Evolutionary conservation across 2,329 filamentous ascomycete genomes (phyloP).

Genomic region (Stemphylium vesicarium): DNA sequence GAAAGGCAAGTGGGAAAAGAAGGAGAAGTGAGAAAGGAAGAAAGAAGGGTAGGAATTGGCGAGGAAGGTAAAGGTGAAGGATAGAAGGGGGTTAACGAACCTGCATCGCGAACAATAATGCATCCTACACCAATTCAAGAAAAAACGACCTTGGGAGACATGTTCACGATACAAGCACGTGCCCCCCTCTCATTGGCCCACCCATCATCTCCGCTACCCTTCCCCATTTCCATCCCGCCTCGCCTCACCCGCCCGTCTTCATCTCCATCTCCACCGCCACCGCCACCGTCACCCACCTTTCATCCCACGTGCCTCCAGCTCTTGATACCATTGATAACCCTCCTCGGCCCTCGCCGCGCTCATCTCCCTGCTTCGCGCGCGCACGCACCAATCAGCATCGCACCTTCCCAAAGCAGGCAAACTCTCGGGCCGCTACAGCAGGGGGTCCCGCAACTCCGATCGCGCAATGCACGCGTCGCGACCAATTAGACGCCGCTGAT

Average conservation of each 20-base stretch:
- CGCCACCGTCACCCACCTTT: neutral
- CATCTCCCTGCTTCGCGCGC: neutral
- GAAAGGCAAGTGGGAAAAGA: too few species aligned
- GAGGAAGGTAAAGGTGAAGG: too few species aligned
- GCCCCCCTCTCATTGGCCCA: too few species aligned
- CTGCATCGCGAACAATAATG: too few species aligned
- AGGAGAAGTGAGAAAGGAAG: too few species aligned
- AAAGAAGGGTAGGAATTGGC: too few species aligned
- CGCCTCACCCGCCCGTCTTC: neutral
- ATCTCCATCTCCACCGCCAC: neutral
- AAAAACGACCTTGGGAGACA: too few species aligned
- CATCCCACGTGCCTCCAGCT: constrained; percentile 2
- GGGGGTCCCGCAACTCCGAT: neutral
- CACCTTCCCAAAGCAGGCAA: constrained; percentile 19
- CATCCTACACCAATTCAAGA: too few species aligned
- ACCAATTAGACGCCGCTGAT: constrained; percentile 6
- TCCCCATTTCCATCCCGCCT: too few species aligned
- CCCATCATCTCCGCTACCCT: too few species aligned
- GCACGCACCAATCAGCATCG: constrained; percentile 4
- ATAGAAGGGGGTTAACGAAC: too few species aligned
- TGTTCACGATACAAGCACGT: too few species aligned
- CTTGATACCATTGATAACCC: neutral
- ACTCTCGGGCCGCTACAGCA: constrained; percentile 5
- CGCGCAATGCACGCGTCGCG: neutral
- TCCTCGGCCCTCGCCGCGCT: constrained; percentile 11